phyloP scores from a whole-genome alignment of 495 filamentous ascomycete genomes.

The Tuber umbilicatum region DNA sequence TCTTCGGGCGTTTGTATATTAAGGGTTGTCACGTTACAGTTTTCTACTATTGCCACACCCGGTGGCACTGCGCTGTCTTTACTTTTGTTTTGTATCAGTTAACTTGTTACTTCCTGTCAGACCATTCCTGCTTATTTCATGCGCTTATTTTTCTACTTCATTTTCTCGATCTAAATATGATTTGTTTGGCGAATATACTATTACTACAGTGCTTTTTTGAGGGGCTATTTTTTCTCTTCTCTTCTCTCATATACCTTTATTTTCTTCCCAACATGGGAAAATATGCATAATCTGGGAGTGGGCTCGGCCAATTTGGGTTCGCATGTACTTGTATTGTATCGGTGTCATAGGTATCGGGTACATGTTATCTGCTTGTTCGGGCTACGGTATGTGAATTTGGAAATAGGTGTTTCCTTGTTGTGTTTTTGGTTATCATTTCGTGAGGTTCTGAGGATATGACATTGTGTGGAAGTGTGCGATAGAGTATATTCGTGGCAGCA shows the following conservation, averaged over 20 bases:
- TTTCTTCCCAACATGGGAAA: background rate
- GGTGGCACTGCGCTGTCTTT: background rate
- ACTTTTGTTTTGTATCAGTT: slow-evolving; percentile 1
- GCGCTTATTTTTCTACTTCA: slow-evolving; percentile 10
- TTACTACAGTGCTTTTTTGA: background rate
- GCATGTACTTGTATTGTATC: background rate
- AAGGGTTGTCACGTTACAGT: background rate
- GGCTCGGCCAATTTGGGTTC: background rate
- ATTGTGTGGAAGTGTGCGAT: background rate
- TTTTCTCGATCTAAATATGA: background rate
- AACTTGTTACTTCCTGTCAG: slow-evolving; percentile 16
- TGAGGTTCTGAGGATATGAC: background rate
- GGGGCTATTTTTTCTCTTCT: slow-evolving; percentile 1
- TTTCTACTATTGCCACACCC: background rate
- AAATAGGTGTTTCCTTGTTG: background rate
- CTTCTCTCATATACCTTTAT: background rate
- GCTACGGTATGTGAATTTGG: background rate
- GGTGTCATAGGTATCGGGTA: background rate
- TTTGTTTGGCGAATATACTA: background rate
- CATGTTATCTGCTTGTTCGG: background rate
- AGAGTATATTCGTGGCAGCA: background rate
- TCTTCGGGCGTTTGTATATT: background rate
- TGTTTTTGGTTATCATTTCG: background rate
- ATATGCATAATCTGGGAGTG: background rate
- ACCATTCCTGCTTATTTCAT: slow-evolving; percentile 14